Percentiles rank a stretch among this genome's conserved stretches.
These are phyloP conservation scores for Geum urbanum DNA, from an alignment of 306 rosid species.

Conservation along the genomic window DNA sequence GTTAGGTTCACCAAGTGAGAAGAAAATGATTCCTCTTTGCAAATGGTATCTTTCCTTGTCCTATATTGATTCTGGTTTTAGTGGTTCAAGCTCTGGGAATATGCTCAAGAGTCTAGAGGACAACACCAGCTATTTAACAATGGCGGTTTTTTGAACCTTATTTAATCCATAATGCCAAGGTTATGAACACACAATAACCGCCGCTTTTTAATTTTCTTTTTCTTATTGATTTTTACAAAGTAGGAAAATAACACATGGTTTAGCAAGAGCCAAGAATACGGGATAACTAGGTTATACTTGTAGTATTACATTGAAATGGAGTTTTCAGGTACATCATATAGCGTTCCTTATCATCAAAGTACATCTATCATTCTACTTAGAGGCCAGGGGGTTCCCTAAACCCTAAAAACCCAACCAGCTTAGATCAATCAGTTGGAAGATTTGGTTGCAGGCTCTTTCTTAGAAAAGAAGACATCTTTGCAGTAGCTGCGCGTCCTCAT, in stretches of 20 bases:
- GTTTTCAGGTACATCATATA: slow-evolving; percentile 1
- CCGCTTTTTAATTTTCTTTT: neutral
- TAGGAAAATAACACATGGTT: neutral
- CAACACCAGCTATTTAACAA: neutral
- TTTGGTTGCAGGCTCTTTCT: slow-evolving; percentile 61
- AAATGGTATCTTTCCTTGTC: slow-evolving; percentile 9
- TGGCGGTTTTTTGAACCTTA: neutral
- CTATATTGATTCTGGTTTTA: neutral
- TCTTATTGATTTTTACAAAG: neutral
- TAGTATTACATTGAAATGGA: neutral
- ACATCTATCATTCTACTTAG: neutral
- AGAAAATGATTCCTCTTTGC: neutral
- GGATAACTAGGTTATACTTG: neutral
- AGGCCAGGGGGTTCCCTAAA: no score
- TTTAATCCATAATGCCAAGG: neutral
- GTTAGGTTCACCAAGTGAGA: neutral
- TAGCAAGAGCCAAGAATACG: neutral
- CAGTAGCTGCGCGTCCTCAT: slow-evolving; percentile 73
- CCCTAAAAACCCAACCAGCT: slow-evolving; percentile 18
- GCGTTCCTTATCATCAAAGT: neutral
- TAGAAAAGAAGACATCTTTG: slow-evolving; percentile 66
- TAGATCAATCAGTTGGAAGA: slow-evolving; percentile 35
- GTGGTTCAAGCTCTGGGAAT: neutral
- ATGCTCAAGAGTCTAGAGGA: neutral
- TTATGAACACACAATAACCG: neutral